phyloP scores from a whole-genome alignment of 176 grass and related monocot genomes.

The Oryza coarctata region DNA sequence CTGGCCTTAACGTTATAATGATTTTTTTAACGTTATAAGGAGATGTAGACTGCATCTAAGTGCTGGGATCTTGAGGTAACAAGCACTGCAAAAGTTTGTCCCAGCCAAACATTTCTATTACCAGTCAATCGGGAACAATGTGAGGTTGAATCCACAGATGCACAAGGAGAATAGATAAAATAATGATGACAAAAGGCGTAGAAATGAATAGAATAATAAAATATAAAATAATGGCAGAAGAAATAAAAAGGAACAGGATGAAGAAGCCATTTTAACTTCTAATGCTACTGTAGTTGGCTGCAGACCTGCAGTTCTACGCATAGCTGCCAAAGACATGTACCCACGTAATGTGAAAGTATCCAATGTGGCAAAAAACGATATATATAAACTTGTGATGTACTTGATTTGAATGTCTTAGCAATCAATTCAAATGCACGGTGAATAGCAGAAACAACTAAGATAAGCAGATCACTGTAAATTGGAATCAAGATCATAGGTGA shows the following conservation, averaged over 20 bases:
- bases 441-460: neutral
- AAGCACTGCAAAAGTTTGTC: neutral
- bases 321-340: neutral
- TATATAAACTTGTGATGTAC: neutral
- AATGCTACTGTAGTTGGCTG: neutral
- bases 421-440: neutral
- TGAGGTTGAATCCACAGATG: neutral
- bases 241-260: neutral
- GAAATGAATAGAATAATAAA: constrained; percentile 2
- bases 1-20: neutral
- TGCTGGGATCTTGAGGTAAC: neutral
- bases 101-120: neutral
- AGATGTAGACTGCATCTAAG: neutral
- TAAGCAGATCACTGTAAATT: constrained; percentile 5
- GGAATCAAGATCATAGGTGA: neutral
- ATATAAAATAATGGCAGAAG: neutral
- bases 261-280: neutral
- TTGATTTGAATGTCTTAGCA: neutral
- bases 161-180: neutral
- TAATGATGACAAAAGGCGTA: neutral
- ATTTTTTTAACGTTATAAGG: too few relatives aligned
- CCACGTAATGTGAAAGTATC: neutral
- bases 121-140: neutral
- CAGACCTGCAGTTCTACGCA: neutral
- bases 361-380: neutral